phyloP scores from a whole-genome alignment of 2,329 filamentous ascomycete genomes.

The Hypoxylon sp. region DNA sequence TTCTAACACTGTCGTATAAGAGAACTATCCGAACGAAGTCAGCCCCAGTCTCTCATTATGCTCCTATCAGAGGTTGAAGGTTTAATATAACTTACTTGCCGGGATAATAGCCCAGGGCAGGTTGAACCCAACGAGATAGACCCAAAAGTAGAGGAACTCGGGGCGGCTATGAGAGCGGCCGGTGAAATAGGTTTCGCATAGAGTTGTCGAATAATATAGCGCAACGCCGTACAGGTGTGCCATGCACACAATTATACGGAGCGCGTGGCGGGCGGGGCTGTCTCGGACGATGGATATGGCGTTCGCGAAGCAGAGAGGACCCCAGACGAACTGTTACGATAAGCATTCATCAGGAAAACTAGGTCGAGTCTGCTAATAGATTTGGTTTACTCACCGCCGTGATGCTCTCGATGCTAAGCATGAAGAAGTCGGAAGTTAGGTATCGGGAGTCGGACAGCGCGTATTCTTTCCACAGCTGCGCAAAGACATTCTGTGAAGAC shows the following conservation, averaged over 20 bases:
- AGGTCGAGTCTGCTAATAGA: neutral
- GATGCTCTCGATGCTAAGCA: constrained; percentile 88
- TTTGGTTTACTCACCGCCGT: constrained; percentile 74
- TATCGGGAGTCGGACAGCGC: constrained; percentile 89
- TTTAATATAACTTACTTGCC: constrained; percentile 60
- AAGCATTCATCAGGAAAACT: neutral
- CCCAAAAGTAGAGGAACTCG: constrained; percentile 74
- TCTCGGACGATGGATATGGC: constrained; percentile 62
- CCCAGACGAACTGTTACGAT: constrained; percentile 66
- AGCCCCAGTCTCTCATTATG: constrained; percentile 1
- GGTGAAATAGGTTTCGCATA: constrained; percentile 62
- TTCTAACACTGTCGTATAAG: constrained; percentile 49
- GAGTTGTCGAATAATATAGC: constrained; percentile 73
- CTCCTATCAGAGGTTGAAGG: neutral
- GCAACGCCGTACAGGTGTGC: constrained; percentile 74
- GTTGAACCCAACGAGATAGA: constrained; percentile 75
- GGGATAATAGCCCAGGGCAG: constrained; percentile 73
- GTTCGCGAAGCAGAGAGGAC: constrained; percentile 69
- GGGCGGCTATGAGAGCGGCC: constrained; percentile 70
- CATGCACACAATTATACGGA: constrained; percentile 67
- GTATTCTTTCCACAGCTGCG: constrained; percentile 95
- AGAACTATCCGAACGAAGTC: constrained; percentile 46
- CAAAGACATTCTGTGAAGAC: constrained; percentile 79
- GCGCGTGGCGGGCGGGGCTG: constrained; percentile 64
- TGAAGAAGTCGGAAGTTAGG: constrained; percentile 84